Conservation (phyloP, 1,284 basidiomycete species). For the Ganoderma sp. region DNA sequence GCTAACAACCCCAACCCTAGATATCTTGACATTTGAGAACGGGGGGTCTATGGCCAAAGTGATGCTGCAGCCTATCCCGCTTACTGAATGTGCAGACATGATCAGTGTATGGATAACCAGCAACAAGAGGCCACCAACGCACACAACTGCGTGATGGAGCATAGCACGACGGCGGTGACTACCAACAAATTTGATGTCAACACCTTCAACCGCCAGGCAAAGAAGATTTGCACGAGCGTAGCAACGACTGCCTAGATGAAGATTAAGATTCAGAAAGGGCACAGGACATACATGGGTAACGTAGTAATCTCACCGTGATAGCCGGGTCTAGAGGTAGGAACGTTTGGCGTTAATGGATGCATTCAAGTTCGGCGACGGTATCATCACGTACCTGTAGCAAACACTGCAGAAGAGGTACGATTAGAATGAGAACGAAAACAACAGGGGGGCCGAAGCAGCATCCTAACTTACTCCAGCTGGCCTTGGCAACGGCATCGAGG, state of each 20-base stretch:
- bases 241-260: slow-evolving; percentile 42
- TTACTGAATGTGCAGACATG: background rate
- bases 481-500: background rate
- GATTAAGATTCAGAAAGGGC: slow-evolving; percentile 34
- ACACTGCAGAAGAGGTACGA: background rate
- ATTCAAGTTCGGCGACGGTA: background rate
- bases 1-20: background rate
- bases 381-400: background rate
- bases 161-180: slow-evolving; percentile 5
- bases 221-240: slow-evolving; percentile 44
- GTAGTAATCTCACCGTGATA: background rate
- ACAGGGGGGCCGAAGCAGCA: background rate
- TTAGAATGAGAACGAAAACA: background rate
- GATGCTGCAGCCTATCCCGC: background rate
- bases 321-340: background rate
- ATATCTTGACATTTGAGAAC: background rate
- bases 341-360: background rate
- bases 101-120: background rate
- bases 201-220: slow-evolving; percentile 44
- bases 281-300: background rate
- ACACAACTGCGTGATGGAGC: background rate
- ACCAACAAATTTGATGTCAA: slow-evolving; percentile 21
- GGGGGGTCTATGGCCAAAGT: background rate
- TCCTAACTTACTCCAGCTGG: background rate
- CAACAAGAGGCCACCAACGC: background rate